Evolutionary conservation across 495 filamentous ascomycete species (phyloP), one percentile per base, ranked within the genome.

Genomic region (Letharia columbiana): DNA sequence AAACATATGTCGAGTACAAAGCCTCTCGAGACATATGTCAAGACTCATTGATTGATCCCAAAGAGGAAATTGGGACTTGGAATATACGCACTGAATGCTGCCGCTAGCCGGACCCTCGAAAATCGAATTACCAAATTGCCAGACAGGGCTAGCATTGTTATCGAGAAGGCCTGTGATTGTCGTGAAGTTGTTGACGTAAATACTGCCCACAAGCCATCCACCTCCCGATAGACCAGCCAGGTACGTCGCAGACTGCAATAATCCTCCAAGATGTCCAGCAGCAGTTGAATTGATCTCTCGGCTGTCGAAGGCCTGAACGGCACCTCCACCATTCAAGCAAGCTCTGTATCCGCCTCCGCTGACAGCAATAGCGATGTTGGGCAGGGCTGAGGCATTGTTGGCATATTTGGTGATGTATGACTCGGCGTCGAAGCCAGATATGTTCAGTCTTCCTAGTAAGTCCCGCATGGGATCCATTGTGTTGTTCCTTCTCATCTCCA

Each of bases 181-280:
- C 42, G 87, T 89, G 78, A 92, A 98, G 76, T 97, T 98, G 78
- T 97, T 98, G 66, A 87, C 79, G 71, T 85, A 94, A 23, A 98
- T 82, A 40, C 88, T 91, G 10, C 90, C 89, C 15, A 96, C 84
- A 15, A 97, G 77, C 93, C 93, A 98, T 17, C 86, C 84, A 62
- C 93, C 94, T 42, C 93, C 93, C 20, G 89, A 92, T 28, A 97
- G 80, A 44, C 91, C 93, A 23, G 91, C 80, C 20, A 97, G 67
- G 73, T 98, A 98, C 0, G 91, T 97, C 4, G 88, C 76, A 1
- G 88, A 81, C 78, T 98, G 93, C 45, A 97, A 78, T 63, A 97
- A 75, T 20, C 92, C 92, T 64, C 94, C 92, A 54, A 98, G 79
- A 56, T 90, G 87, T 2, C 92, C 92, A 4, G 74, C 67, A 7